A percentile compares a stretch with the other conserved stretches of the same genome.
phyloP scores from a whole-genome alignment of 202 grass and related monocot species.

The Hordeum pubiflorum region DNA sequence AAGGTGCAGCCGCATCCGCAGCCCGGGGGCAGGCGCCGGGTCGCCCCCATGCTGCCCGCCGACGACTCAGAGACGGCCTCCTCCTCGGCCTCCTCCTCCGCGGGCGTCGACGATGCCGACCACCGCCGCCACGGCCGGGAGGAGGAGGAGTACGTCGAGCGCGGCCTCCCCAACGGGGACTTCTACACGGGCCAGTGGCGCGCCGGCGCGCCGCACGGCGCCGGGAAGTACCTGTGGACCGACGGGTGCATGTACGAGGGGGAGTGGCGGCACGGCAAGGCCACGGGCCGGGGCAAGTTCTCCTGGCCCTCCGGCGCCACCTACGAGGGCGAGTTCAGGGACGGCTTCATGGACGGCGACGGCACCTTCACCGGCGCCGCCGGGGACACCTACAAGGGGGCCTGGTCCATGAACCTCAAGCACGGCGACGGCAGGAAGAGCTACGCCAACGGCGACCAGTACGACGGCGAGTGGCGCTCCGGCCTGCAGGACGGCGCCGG shows the following conservation, averaged over 20 bases:
- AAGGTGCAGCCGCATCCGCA: constrained; percentile 41
- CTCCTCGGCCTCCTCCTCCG: constrained; percentile 35
- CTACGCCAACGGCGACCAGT: constrained; percentile 91
- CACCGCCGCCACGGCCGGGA: neutral
- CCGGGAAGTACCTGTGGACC: constrained; percentile 89
- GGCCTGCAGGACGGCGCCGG: constrained; percentile 73
- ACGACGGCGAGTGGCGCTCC: constrained; percentile 79
- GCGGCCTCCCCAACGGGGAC: constrained; percentile 70
- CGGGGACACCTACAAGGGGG: constrained; percentile 80
- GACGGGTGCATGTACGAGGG: constrained; percentile 99
- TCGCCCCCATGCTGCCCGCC: constrained; percentile 53
- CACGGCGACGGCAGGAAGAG: constrained; percentile 68
- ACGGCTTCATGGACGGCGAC: constrained; percentile 86
- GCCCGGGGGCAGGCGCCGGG: constrained; percentile 38
- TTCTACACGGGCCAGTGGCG: constrained; percentile 91
- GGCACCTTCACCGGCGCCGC: constrained; percentile 83
- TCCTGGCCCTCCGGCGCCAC: constrained; percentile 92
- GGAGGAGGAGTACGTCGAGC: constrained; percentile 39
- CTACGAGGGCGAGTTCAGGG: constrained; percentile 90
- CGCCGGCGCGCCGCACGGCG: constrained; percentile 60
- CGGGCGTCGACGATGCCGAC: constrained; percentile 18
- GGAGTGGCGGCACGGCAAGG: constrained; percentile 79
- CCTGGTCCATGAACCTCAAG: constrained; percentile 98
- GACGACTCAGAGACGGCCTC: constrained; percentile 56
- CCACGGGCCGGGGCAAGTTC: constrained; percentile 75